Conservation (phyloP, 2,329 filamentous ascomycete species). For the Trichoderma asperellum region DNA sequence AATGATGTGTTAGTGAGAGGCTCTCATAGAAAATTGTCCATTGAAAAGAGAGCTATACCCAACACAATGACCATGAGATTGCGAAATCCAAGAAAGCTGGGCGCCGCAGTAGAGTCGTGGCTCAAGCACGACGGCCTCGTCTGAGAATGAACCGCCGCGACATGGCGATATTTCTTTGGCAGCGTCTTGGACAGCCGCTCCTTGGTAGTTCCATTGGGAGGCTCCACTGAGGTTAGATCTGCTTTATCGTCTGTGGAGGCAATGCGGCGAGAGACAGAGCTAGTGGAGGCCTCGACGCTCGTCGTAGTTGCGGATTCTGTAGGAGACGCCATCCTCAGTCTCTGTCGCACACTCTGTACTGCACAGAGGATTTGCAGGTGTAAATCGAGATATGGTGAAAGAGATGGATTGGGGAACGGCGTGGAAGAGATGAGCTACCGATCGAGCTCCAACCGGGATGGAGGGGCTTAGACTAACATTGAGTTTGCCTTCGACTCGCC, state of each 20-base stretch:
- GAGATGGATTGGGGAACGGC: background rate
- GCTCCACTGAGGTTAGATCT: constrained; percentile 38
- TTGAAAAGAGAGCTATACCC: constrained; percentile 56
- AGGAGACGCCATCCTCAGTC: constrained; percentile 23
- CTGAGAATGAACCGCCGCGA: constrained; percentile 80
- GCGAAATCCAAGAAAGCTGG: constrained; percentile 90
- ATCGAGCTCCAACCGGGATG: constrained; percentile 15
- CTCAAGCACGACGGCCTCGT: constrained; percentile 79
- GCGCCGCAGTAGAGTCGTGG: constrained; percentile 73
- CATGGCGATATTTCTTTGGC: constrained; percentile 80
- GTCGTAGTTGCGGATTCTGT: constrained; percentile 51
- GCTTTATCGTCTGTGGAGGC: constrained; percentile 27
- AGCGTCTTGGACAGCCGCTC: constrained; percentile 33
- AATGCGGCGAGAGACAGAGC: constrained; percentile 36
- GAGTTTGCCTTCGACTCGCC: constrained; percentile 16
- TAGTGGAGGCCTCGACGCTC: constrained; percentile 40
- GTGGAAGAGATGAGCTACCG: background rate
- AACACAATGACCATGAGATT: constrained; percentile 96
- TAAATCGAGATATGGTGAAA: background rate
- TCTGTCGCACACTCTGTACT: background rate
- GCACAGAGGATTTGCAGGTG: background rate
- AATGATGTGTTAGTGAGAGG: constrained; percentile 32
- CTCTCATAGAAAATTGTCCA: background rate
- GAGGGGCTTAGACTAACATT: constrained; percentile 22
- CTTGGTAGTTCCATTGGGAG: constrained; percentile 33